phyloP scores from a whole-genome alignment of 768 basidiomycete species.

The Phanerochaete sordida region DNA sequence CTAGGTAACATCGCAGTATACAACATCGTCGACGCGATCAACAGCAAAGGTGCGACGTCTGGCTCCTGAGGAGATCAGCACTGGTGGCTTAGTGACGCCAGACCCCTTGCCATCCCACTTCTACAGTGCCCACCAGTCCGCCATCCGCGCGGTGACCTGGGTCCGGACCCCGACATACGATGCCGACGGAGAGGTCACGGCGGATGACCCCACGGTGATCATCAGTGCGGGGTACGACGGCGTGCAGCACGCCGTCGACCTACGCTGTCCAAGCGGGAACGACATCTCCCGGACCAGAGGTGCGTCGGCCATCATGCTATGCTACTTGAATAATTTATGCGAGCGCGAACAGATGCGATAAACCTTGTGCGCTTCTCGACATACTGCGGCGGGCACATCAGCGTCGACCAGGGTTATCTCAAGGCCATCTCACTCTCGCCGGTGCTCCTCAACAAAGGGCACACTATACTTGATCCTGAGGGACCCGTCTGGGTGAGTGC shows the following conservation, averaged over 20 bases:
- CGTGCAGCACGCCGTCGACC: constrained; percentile 69
- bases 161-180: constrained; percentile 59
- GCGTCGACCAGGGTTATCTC: constrained; percentile 83
- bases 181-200: constrained; percentile 40
- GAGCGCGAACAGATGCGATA: constrained; percentile 56
- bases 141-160: constrained; percentile 76
- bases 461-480: constrained; percentile 65
- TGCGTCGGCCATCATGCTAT: constrained; percentile 19
- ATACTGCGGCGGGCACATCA: constrained; percentile 65
- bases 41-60: neutral
- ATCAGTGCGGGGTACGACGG: constrained; percentile 83
- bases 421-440: constrained; percentile 74
- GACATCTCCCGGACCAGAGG: constrained; percentile 80
- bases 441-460: constrained; percentile 69
- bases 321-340: neutral
- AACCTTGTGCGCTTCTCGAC: constrained; percentile 64
- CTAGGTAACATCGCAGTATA: constrained; percentile 32
- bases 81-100: neutral
- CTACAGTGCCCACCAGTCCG: constrained; percentile 71
- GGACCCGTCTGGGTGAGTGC: constrained; percentile 80
- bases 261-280: constrained; percentile 63
- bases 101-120: constrained; percentile 65
- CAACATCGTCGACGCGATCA: constrained; percentile 26
- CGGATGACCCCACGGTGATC: constrained; percentile 66
- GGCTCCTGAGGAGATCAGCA: constrained; percentile 31